Base-by-base conservation (phyloP, 768 basidiomycete species). In the Candolleomyces eurysporus region DNA sequence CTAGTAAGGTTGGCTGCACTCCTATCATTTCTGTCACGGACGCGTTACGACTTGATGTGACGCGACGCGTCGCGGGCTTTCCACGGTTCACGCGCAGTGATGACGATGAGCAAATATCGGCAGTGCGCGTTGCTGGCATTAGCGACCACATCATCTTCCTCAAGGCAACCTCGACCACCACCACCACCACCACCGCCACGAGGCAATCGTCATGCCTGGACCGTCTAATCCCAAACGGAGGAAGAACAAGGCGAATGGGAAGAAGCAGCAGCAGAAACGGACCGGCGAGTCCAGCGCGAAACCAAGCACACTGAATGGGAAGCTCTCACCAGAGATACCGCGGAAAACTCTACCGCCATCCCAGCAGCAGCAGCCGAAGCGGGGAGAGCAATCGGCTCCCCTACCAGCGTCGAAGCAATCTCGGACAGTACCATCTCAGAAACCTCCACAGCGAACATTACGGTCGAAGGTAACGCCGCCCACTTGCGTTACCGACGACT, bases 191-290 rank as follows among this genome's bases (percentile, higher is more conserved):
- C 16, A 32, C 58, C 30, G 19, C 14, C 19, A 19, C 36, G 22
- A 48, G 19, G 11, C 19, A 19, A 16, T 22, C 36, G n/a, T 43
- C 10, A 89, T 89, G 87, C 87, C 86, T 16, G 86, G 86, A 22
- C 87, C 87, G 57, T 78, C 80, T 60, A 89, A 87, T 69, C 66
- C 67, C 53, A 82, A 75, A 68, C 81, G 76, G 63, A 66, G 65
- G 52, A 64, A 66, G 59, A 69, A 36, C 36, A 36, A 67, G 61
- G 49, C 46, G 14, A 63, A 62, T 22, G 21, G 11, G 6, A 62
- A 63, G 22, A 56, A 50, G 21, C 65, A 67, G 55, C 59, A 65
- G 46, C 57, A 61, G 36, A 64, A 39, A 16, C 17, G 48, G 4
- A 60, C 14, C n/a, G 40, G 22, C n/a, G 22, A 57, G 17, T 21